Percentiles rank a stretch among this genome's conserved stretches.
Evolutionary conservation across 2,329 filamentous ascomycete genomes (phyloP).

Genomic region (Phialophora expanda): DNA sequence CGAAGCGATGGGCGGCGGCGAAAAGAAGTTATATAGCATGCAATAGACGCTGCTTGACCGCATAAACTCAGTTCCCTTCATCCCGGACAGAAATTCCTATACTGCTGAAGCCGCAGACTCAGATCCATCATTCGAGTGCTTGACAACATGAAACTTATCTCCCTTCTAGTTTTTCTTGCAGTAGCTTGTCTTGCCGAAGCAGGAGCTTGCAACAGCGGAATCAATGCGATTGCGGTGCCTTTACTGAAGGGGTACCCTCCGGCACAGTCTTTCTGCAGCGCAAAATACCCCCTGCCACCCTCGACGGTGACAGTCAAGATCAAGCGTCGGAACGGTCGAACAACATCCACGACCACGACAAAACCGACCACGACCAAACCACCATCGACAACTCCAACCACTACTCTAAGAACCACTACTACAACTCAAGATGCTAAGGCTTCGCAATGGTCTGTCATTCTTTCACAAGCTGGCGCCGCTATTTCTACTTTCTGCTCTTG

Average conservation of each 20-base stretch:
- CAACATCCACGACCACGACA: not conserved
- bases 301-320: not conserved
- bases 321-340: conserved; percentile 1
- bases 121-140: not conserved
- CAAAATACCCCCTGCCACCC: conserved; percentile 5
- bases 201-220: conserved; percentile 8
- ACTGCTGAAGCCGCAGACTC: not conserved
- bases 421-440: conserved; percentile 5
- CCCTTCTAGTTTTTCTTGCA: not conserved
- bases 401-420: not conserved
- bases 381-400: not conserved
- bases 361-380: not conserved
- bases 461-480: not conserved
- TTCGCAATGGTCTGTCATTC: conserved; percentile 8
- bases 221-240: conserved; percentile 4
- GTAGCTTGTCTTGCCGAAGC: not conserved
- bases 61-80: not conserved
- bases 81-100: not conserved
- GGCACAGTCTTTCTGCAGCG: conserved; percentile 12
- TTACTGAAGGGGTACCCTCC: conserved; percentile 5
- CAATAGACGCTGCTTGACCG: not conserved
- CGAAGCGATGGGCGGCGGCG: not conserved
- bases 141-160: conserved; percentile 2
- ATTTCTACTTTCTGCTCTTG: conserved; percentile 12
- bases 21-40: not conserved